These are phyloP conservation scores for Larix kaempferi DNA, from an alignment of 75 land plant genomes.

Conservation along the genomic window DNA sequence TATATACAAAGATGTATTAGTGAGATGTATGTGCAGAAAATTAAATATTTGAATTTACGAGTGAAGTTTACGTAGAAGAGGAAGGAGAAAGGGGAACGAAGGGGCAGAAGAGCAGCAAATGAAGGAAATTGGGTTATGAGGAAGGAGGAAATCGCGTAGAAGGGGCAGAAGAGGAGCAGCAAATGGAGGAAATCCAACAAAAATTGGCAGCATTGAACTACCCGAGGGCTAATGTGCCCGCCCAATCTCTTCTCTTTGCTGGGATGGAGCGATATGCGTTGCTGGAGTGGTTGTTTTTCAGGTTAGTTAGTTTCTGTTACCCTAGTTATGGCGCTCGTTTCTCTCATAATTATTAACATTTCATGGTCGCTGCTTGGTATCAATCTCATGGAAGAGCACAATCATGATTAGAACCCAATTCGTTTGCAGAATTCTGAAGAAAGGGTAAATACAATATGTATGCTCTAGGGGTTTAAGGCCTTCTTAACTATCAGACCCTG, in stretches of 20 bases:
- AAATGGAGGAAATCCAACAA: slow-evolving; percentile 91
- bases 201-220: slow-evolving; percentile 66
- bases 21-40: too few species aligned
- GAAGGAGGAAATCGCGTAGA: too few species aligned
- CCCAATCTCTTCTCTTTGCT: slow-evolving; percentile 93
- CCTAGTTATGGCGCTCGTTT: background rate
- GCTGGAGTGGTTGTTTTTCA: slow-evolving; percentile 97
- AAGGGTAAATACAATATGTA: background rate
- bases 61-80: too few species aligned
- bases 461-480: background rate
- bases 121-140: slow-evolving; percentile 56
- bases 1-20: too few species aligned
- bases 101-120: slow-evolving; percentile 15
- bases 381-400: background rate
- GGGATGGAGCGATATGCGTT: slow-evolving; percentile 93
- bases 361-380: background rate
- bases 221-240: slow-evolving; percentile 82
- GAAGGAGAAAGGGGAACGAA: too few species aligned
- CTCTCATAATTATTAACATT: background rate
- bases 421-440: background rate
- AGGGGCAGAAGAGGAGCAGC: too few species aligned
- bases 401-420: background rate
- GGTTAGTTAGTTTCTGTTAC: slow-evolving; percentile 20
- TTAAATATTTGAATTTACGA: too few species aligned
- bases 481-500: background rate